Percentiles rank a stretch among this genome's conserved stretches.
Conservation (phyloP, 495 filamentous ascomycete species). For the Podospora pseudoanserina region DNA sequence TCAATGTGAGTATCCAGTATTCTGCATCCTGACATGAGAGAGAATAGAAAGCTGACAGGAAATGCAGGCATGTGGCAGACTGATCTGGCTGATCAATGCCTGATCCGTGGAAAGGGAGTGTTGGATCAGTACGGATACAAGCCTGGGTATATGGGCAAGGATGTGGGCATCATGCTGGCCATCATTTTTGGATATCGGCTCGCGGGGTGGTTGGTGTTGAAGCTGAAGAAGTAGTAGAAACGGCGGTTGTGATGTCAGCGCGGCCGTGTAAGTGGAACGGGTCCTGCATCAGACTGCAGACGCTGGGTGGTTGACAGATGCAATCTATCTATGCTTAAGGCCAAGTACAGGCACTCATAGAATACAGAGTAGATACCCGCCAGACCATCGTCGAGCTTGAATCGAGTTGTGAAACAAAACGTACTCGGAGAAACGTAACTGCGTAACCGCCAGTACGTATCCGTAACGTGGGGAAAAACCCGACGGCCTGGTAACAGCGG, state of each 20-base stretch:
- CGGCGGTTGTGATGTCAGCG: neutral
- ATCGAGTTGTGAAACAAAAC: neutral
- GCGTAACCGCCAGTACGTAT: neutral
- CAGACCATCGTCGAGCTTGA: neutral
- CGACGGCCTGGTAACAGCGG: neutral
- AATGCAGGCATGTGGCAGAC: constrained; percentile 56
- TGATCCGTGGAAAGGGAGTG: constrained; percentile 64
- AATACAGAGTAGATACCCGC: neutral
- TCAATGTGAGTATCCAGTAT: constrained; percentile 43
- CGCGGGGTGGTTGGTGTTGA: constrained; percentile 46
- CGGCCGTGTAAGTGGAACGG: neutral
- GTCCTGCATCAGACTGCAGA: neutral
- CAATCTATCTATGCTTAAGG: neutral
- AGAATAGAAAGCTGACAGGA: constrained; percentile 5
- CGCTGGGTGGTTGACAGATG: neutral
- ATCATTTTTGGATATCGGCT: constrained; percentile 71
- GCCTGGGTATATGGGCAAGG: constrained; percentile 58
- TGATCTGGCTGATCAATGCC: constrained; percentile 58
- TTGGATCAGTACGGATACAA: constrained; percentile 64
- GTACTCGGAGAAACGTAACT: neutral
- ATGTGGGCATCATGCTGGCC: constrained; percentile 70
- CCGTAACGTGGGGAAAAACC: neutral
- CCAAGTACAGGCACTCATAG: neutral
- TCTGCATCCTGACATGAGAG: neutral
- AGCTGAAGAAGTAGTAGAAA: constrained; percentile 27